Evolutionary conservation across 2,329 filamentous ascomycete genomes (phyloP), one percentile per base, ranked within the genome.

Genomic region (Parascedosporium putredinis): DNA sequence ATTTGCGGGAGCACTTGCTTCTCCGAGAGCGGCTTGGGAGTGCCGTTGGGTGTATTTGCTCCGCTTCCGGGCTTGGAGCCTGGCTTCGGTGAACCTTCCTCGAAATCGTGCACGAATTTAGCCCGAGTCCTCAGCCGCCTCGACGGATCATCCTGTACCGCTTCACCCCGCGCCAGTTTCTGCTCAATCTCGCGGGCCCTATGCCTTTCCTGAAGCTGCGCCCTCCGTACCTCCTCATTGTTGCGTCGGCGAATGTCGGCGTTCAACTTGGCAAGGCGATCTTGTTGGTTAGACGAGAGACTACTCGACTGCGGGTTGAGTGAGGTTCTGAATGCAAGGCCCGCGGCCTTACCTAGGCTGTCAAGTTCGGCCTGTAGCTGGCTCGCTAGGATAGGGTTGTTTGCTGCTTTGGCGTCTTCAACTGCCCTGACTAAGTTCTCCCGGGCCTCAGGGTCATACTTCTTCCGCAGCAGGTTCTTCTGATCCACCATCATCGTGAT

Each of bases 151-250:
- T 78, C 76, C 50, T 73, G 67, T 29, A 79, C 71, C 2, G 71
- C 70, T 60, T 86, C 83, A 50, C 82, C 82, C 34, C 81, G 75
- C 53, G 79, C 79, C 43, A 81, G 66, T 38, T 78, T 79, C 51
- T 73, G 75, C 55, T 81, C 80, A 42, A 73, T 74, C 63, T 77
- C 77, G 55, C 78, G 79, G 58, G 72, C 72, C 55, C 74, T 75
- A 46, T 78, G 77, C 57, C 83, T 78, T 68, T 98, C 93, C 57
- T 84, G 84, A 50, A 95, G 74, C 62, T 96, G 86, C 1, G 90
- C 91, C 64, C 87, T 86, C 52, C 91, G 87, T n/a, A 97, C 86
- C 45, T 86, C 83, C 62, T 95, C 87, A n/a, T 79, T 78, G 60
- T 96, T 96, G 57, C 83, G 77, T 52, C 83, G 81, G 54, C 91